phyloP scores from a whole-genome alignment of 2,329 filamentous ascomycete species.

The Aspergillus sp. region DNA sequence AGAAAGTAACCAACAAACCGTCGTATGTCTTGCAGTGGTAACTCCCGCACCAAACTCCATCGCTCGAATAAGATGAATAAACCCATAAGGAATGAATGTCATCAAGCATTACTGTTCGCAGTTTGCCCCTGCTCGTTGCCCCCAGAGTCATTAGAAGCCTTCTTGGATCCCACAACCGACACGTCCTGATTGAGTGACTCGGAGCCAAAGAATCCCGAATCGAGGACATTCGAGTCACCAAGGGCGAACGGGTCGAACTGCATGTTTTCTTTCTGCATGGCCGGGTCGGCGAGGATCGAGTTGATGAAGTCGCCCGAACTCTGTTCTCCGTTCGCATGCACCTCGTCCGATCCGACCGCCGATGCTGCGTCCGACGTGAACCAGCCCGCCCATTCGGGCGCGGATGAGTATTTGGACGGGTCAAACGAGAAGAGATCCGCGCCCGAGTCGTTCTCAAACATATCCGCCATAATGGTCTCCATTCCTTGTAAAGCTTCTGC shows the following conservation, averaged over 20 bases:
- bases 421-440: conserved; percentile 22
- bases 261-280: conserved; percentile 19
- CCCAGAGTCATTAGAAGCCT: conserved; percentile 9
- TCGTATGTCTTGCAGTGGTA: too few species aligned
- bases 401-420: conserved; percentile 12
- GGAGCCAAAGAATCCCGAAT: conserved; percentile 29
- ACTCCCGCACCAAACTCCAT: conserved; percentile 10
- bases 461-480: conserved; percentile 29
- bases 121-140: conserved; percentile 7
- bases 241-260: conserved; percentile 24
- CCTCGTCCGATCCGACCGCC: conserved; percentile 18
- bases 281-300: conserved; percentile 26
- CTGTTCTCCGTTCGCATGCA: conserved; percentile 7
- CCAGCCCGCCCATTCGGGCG: conserved; percentile 30
- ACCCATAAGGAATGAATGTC: too few species aligned
- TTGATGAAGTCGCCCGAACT: conserved; percentile 25
- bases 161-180: conserved; percentile 14
- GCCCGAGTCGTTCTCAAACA: conserved; percentile 27
- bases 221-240: conserved; percentile 19
- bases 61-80: conserved; percentile 8
- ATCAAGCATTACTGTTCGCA: too few species aligned
- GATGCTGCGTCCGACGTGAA: conserved; percentile 28
- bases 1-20: neutral
- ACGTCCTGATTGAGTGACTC: conserved; percentile 21
- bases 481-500: conserved; percentile 20